Evolutionary conservation across 2,329 filamentous ascomycete species (phyloP), one percentile per base, ranked within the genome.

Genomic region (Penicillium italicum): DNA sequence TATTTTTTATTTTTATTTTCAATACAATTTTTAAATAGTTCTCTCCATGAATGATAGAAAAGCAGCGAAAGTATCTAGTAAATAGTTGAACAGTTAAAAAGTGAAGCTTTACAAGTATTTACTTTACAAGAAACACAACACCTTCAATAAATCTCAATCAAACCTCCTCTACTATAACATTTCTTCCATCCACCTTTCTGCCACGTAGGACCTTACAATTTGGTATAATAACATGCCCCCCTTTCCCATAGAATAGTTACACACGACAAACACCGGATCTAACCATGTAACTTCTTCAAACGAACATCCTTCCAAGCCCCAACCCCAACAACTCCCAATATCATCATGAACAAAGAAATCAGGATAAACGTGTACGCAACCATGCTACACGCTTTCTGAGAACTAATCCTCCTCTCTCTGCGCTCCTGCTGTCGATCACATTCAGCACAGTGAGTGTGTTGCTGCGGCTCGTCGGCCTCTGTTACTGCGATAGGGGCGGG

Each of bases 381-480:
- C 11, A 51, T 53, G 10, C 11, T 24, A 31, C 61, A 63, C 3
- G 31, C 30, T 6, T 30, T 38, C 18, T 50, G 45, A 4, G 18
- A 18, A 26, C 26, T 45, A 34, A 34, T 42, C n/a, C 50, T 36
- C 28, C 34, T 46, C 36, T 62, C 59, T 24, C 51, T 53, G 14
- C 51, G 45, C 3, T 62, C 59, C 14, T 36, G 42, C n/a, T 53
- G 57, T 1, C 52, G 37, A 53, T 63, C 61, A 41, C 61, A 63
- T 20, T 53, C 56, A 2, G 59, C 58, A 43, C 61, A 63, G 33
- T 63, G 61, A 10, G 37, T 24, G 30, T 63, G 61, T 22, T 46
- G 45, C 50, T 24, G n/a, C 10, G 20, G 7, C 10, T 31, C 37
- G 7, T 26, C 36, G 2, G 8, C 22, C 18, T 12, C 12, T 8